phyloP scores from a whole-genome alignment of 2,329 filamentous ascomycete species.

The Calonectria montana region DNA sequence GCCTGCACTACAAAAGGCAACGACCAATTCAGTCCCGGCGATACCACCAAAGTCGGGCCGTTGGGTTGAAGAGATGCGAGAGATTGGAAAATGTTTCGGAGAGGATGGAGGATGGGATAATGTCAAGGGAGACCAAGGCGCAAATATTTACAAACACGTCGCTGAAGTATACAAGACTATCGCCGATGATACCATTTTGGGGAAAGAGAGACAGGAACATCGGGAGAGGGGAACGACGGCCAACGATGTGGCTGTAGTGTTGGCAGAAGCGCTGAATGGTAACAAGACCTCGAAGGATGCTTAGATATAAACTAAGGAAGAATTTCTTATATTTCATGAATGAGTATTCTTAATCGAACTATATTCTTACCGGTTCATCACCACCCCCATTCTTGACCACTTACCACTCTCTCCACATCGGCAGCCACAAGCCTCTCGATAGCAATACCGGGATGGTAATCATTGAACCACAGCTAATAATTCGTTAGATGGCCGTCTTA shows the following conservation, averaged over 20 bases:
- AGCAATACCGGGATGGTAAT: slow-evolving; percentile 55
- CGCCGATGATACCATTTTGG: slow-evolving; percentile 70
- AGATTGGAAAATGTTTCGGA: slow-evolving; percentile 75
- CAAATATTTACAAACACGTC: slow-evolving; percentile 49
- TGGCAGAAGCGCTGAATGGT: neutral
- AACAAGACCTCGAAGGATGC: neutral
- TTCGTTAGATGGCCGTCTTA: neutral
- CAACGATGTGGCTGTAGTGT: slow-evolving; percentile 61
- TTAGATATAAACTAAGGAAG: neutral
- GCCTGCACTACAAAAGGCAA: slow-evolving; percentile 58
- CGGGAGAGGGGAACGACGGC: slow-evolving; percentile 66
- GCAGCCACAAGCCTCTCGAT: slow-evolving; percentile 54
- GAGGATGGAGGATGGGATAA: slow-evolving; percentile 71
- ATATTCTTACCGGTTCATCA: neutral
- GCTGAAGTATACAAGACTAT: slow-evolving; percentile 72
- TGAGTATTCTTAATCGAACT: neutral
- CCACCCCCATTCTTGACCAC: neutral
- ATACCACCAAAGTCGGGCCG: slow-evolving; percentile 83
- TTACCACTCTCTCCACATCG: slow-evolving; percentile 45
- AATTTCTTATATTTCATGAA: neutral
- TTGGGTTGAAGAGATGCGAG: slow-evolving; percentile 82
- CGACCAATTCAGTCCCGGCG: slow-evolving; percentile 62
- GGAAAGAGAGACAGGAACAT: slow-evolving; percentile 67
- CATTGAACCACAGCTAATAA: slow-evolving; percentile 54
- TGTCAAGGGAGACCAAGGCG: neutral